phyloP scores from a whole-genome alignment of 495 filamentous ascomycete genomes.

The Penicillium canescens region DNA sequence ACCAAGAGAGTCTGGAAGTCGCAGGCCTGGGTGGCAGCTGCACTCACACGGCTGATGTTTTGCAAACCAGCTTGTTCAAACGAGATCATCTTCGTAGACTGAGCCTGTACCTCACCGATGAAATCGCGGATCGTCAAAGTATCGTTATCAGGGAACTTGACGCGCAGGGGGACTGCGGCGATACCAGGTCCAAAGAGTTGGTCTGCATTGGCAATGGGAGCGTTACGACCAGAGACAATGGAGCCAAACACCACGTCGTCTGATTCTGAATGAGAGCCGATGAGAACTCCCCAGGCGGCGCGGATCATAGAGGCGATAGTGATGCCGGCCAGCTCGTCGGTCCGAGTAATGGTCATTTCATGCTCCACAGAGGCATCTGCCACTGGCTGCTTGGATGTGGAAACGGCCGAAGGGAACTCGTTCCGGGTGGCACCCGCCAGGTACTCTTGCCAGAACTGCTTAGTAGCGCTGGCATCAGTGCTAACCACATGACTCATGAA shows the following conservation, averaged over 20 bases:
- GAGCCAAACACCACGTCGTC: conserved; percentile 43
- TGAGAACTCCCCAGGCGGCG: conserved; percentile 45
- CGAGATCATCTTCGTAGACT: conserved; percentile 36
- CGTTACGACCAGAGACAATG: conserved; percentile 54
- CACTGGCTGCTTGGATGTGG: conserved; percentile 38
- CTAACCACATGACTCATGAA: conserved; percentile 23
- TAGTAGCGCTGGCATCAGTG: conserved; percentile 6
- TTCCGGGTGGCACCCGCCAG: conserved; percentile 26
- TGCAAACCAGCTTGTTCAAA: conserved; percentile 50
- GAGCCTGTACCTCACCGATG: conserved; percentile 39
- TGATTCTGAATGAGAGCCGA: conserved; percentile 34
- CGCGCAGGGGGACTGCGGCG: conserved; percentile 51
- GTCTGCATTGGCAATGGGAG: conserved; percentile 49
- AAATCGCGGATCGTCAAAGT: conserved; percentile 27
- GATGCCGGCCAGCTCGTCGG: conserved; percentile 21
- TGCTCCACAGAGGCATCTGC: conserved; percentile 3
- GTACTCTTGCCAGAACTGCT: conserved; percentile 29
- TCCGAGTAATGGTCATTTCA: conserved; percentile 5
- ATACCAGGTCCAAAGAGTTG: conserved; percentile 58
- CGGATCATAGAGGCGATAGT: conserved; percentile 13
- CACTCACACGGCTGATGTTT: conserved; percentile 53
- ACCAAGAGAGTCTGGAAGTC: conserved; percentile 56
- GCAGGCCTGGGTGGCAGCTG: conserved; percentile 53
- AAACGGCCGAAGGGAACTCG: conserved; percentile 42
- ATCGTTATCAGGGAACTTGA: conserved; percentile 40